Evolutionary conservation across 2,329 filamentous ascomycete species (phyloP).

Genomic region (Echinosphaeria canescens): DNA sequence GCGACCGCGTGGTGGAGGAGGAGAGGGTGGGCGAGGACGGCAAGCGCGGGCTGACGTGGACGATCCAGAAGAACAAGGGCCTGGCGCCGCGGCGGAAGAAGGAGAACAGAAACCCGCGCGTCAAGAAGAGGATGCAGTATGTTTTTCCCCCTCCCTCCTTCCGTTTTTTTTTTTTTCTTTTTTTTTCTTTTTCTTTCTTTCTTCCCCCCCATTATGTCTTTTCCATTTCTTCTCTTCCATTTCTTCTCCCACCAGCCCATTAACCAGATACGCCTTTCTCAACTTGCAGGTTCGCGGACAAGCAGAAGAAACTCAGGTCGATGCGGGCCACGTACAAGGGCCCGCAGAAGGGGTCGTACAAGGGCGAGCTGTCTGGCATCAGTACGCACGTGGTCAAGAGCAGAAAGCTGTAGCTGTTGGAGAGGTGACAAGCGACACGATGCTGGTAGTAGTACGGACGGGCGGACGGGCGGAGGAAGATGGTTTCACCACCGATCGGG

Average conservation of each 20-base stretch:
- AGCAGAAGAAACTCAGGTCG: conserved; percentile 89
- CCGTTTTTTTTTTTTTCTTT: too few species aligned
- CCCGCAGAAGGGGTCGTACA: conserved; percentile 69
- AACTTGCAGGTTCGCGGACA: conserved; percentile 87
- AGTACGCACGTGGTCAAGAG: conserved; percentile 87
- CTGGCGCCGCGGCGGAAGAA: conserved; percentile 78
- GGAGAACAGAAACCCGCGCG: conserved; percentile 81
- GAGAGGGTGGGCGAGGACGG: conserved; percentile 61
- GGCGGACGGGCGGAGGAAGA: too few species aligned
- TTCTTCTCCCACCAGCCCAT: too few species aligned
- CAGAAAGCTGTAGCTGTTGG: conserved; percentile 53
- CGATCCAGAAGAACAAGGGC: conserved; percentile 96
- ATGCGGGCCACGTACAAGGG: conserved; percentile 75
- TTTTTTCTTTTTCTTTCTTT: too few species aligned
- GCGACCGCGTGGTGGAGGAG: conserved; percentile 38
- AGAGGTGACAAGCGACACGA: too few species aligned
- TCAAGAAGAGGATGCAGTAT: conserved; percentile 98
- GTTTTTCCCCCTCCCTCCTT: too few species aligned
- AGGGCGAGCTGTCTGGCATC: conserved; percentile 85
- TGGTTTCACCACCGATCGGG: too few species aligned
- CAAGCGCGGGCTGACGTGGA: conserved; percentile 81
- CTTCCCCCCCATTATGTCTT: too few species aligned
- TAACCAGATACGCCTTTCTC: too few species aligned
- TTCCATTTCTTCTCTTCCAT: too few species aligned
- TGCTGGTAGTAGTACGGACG: too few species aligned